Base-by-base conservation (phyloP, 2,329 filamentous ascomycete genomes). In the Aspergillus thermomutatus region DNA sequence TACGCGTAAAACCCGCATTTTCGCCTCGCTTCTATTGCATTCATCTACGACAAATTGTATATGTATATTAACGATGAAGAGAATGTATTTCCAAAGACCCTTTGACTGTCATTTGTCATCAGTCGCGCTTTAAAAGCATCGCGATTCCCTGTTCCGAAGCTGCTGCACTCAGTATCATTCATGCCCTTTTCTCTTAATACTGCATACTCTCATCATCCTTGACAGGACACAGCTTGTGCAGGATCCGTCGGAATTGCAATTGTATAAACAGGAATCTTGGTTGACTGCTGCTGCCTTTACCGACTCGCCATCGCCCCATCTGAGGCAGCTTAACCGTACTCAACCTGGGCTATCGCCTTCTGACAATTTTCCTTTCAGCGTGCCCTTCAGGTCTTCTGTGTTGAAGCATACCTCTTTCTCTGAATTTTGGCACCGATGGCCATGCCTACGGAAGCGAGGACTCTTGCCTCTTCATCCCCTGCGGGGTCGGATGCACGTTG, bases 1-100 rank as follows among this genome's bases (percentile, higher is more conserved):
- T 52, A 58, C 69, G 70, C 70, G 70, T 63, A 73, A 73, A 72
- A 63, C 45, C 49, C 70, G 66, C 70, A 71, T 60, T 60, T 37
- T 56, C 41, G 57, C 53, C 55, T 52, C 50, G 59, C 58, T 52
- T 58, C 56, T 19, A 53, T 40, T 43, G 55, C 58, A 54, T 51
- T 49, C 23, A 23, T 50, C 59, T 19, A n/a, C 17, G 23, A 10
- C 40, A 19, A 59, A 58, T 5, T 3, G 11, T 21, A 11, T 23
- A n/a, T n/a, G n/a, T n/a, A n/a, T 14, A 45, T 45, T 25, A 25
- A n/a, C 17, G 9, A 5, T 46, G 19, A 23, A 46, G 21, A 14
- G 10, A 26, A 8, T 26, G 21, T 8, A 46, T 46, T 46, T 14
- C 23, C 3, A 37, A 17, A 3, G 14, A 37, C 14, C 17, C 31